Percentiles rank a stretch among this genome's conserved stretches.
Evolutionary conservation across 441 rosid genomes (phyloP).

Genomic region (Aquilaria agallochum): DNA sequence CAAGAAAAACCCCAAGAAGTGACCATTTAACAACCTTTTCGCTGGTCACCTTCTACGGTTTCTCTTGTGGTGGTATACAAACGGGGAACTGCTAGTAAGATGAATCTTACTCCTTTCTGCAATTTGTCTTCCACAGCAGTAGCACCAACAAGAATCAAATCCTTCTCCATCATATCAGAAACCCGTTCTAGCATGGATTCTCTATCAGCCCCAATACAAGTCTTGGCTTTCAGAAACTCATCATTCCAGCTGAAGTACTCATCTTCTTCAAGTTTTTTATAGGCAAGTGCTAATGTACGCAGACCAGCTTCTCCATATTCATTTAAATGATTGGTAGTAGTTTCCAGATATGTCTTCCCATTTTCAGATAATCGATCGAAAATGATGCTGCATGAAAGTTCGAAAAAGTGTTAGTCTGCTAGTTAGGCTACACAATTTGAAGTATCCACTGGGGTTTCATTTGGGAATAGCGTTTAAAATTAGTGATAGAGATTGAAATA

Average conservation of each 20-base stretch:
- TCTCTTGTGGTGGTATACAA: too few species aligned
- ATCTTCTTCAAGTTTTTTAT: constrained; percentile 34
- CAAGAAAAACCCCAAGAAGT: too few species aligned
- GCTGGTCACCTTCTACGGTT: too few species aligned
- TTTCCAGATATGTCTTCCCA: constrained; percentile 42
- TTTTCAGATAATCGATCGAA: constrained; percentile 56
- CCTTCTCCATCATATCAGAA: constrained; percentile 66
- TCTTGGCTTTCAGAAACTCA: constrained; percentile 52
- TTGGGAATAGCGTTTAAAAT: not conserved
- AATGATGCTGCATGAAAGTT: constrained; percentile 46
- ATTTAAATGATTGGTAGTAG: constrained; percentile 48
- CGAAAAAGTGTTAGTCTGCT: not conserved
- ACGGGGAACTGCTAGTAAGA: not conserved
- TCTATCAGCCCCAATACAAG: constrained; percentile 61
- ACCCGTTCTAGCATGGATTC: constrained; percentile 60
- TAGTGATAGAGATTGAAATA: not conserved
- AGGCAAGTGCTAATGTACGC: constrained; percentile 87
- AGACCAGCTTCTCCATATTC: constrained; percentile 68
- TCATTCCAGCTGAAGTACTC: constrained; percentile 57
- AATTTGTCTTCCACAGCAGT: constrained; percentile 80
- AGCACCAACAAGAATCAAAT: constrained; percentile 62
- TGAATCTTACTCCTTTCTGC: constrained; percentile 63
- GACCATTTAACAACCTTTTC: not conserved
- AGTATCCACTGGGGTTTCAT: not conserved
- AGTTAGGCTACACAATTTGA: not conserved